These are phyloP conservation scores for Paraphaeosphaeria minitans DNA, from an alignment of 2,329 filamentous ascomycete genomes.

Conservation along the genomic window DNA sequence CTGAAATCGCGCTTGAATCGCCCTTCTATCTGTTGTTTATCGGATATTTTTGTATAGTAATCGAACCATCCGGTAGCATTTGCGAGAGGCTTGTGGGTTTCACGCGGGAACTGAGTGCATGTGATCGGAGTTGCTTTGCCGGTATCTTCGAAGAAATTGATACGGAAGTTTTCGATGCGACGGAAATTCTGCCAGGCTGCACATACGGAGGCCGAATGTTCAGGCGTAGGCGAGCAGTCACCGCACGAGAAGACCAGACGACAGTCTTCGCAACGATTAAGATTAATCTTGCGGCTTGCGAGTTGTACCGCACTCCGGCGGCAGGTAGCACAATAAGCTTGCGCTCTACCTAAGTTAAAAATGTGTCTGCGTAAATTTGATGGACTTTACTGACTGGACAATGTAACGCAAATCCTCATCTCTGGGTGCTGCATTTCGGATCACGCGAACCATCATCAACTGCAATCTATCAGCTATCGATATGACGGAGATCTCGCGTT, in stretches of 20 bases:
- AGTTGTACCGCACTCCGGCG: slow-evolving; percentile 23
- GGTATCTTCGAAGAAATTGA: slow-evolving; percentile 25
- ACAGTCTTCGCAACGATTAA: slow-evolving; percentile 20
- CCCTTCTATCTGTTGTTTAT: slow-evolving; percentile 20
- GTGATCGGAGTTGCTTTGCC: slow-evolving; percentile 20
- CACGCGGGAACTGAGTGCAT: slow-evolving; percentile 20
- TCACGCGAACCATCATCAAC: slow-evolving; percentile 17
- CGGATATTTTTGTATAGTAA: slow-evolving; percentile 25
- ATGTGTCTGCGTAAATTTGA: not conserved
- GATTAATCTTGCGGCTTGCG: slow-evolving; percentile 12
- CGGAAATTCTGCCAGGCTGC: slow-evolving; percentile 13
- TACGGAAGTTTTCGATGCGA: slow-evolving; percentile 23
- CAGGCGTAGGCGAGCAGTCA: slow-evolving; percentile 11
- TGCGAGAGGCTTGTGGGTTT: slow-evolving; percentile 13
- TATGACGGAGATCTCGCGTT: not conserved
- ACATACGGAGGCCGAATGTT: slow-evolving; percentile 19
- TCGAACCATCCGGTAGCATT: slow-evolving; percentile 21
- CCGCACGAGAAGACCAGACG: slow-evolving; percentile 21
- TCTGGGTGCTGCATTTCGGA: slow-evolving; percentile 17
- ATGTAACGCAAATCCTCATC: slow-evolving; percentile 18
- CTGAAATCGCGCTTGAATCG: slow-evolving; percentile 21
- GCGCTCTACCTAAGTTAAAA: slow-evolving; percentile 17
- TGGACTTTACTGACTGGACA: slow-evolving; percentile 20
- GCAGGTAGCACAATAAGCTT: slow-evolving; percentile 22
- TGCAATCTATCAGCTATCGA: not conserved